Evolutionary conservation across 495 filamentous ascomycete species (phyloP), one percentile per base, ranked within the genome.

Genomic region (Neurospora tetraspora): DNA sequence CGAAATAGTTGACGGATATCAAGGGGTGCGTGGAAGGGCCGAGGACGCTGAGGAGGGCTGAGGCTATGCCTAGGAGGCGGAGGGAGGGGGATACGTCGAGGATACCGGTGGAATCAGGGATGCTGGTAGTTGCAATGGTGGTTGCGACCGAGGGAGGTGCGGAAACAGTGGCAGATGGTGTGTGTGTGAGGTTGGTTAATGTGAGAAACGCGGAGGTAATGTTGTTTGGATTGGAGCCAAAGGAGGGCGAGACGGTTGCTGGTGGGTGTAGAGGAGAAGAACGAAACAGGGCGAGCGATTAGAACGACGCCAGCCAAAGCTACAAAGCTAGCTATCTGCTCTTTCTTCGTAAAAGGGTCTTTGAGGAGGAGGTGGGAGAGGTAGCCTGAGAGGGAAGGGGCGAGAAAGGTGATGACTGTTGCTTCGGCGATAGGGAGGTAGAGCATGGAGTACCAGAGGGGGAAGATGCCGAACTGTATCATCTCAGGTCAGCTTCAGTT

Each of bases 391-490:
- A 97, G 85, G 18, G 90, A 90, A 0, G 96, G 96, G 0, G 92
- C 88, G 1, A 98, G 87, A 77, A 98, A 98, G 61, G 93, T 97
- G 61, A 98, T 90, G 0, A 98, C 96, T 0, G 93, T 97, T 12
- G 96, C 94, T 76, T 98, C 95, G 6, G 93, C 91, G 0, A 98
- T 85, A 1, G 94, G 92, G 4, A 98, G 89, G 77, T 97, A 97
- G 74, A 91, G 87, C 7, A 97, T 89, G 2, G 93, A 95, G 43
- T 80, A 81, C 84, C 84, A 85, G 77, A 86, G 80, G 12, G 79
- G 76, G 77, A 90, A 90, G 11, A n/a, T n/a, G n/a, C n/a, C n/a
- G n/a, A n/a, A n/a, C n/a, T n/a, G n/a, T n/a, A n/a, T n/a, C n/a
- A n/a, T n/a, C n/a, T n/a, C n/a, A n/a, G n/a, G n/a, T n/a, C n/a